These are phyloP conservation scores for Avicennia marina DNA, from an alignment of 257 asterid genomes.

Conservation along the genomic window DNA sequence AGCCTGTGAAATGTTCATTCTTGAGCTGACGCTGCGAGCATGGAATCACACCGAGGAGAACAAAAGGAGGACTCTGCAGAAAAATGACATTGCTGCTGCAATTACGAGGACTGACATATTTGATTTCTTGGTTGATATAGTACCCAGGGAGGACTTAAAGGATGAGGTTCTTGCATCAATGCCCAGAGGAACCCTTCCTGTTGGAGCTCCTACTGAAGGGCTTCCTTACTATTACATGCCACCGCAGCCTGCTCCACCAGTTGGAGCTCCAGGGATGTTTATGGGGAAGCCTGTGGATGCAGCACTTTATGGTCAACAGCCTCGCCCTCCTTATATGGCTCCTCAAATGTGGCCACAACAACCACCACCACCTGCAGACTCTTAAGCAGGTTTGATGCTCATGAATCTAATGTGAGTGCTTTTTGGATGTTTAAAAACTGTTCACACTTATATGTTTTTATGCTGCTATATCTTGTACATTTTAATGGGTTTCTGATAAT, in stretches of 20 bases:
- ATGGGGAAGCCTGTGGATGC: slow-evolving; percentile 90
- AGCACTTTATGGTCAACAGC: slow-evolving; percentile 67
- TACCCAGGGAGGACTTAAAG: slow-evolving; percentile 91
- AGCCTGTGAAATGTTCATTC: slow-evolving; percentile 98
- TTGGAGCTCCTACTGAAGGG: slow-evolving; percentile 75
- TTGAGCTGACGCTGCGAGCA: slow-evolving; percentile 85
- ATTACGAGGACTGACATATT: slow-evolving; percentile 93
- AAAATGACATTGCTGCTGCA: slow-evolving; percentile 96
- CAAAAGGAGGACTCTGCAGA: slow-evolving; percentile 93
- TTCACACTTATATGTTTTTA: neutral
- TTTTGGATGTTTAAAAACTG: neutral
- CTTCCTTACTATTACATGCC: slow-evolving; percentile 87
- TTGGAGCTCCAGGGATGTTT: slow-evolving; percentile 69
- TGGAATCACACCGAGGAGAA: slow-evolving; percentile 98
- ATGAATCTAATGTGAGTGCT: slow-evolving; percentile 1
- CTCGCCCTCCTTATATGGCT: slow-evolving; percentile 83
- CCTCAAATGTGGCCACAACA: slow-evolving; percentile 91
- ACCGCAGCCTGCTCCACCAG: slow-evolving; percentile 53
- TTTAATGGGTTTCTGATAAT: neutral
- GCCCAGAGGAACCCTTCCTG: slow-evolving; percentile 80
- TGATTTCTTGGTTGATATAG: slow-evolving; percentile 93
- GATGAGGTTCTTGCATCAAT: slow-evolving; percentile 92
- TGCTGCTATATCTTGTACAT: neutral
- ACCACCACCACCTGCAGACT: slow-evolving; percentile 70
- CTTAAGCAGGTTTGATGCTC: slow-evolving; percentile 42